Base-by-base conservation (phyloP, 2,329 filamentous ascomycete genomes). In the Sclerotinia borealis region DNA sequence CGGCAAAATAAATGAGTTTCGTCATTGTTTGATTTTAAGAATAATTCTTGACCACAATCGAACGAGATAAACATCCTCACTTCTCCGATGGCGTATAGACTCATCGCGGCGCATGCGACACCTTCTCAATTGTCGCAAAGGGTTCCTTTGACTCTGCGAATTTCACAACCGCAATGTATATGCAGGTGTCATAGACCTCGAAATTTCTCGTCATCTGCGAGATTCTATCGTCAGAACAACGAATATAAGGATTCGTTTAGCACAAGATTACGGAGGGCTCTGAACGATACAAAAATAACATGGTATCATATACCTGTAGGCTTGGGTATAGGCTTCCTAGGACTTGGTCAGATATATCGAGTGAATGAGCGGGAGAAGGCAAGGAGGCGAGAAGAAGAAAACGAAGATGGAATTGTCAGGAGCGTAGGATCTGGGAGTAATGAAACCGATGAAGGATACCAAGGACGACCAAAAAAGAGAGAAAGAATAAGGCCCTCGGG, bases 301-400 rank as follows among this genome's bases (percentile, higher is more conserved):
- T 91, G 88, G 88, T 85, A 87, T 74, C 85, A 86, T 10, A 90
- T 91, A 65, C 88, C 88, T 17, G 80, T 90, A 51, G 85, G 82
- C 13, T 77, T 91, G 11, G 88, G 88, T 37, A 84, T 91, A 69
- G 85, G 79, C 50, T 87, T 90, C 70, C 79, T 91, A 0, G 88
- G 86, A 31, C 76, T 84, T 41, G 79, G 84, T 63, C 87, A 90
- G 68, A 80, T 89, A 68, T 87, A 87, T 71, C 82, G 84, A 69
- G 80, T 86, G 49, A 82, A 81, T 65, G 75, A 79, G 48, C 75
- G 82, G 34, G 80, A 82, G 64, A 77, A 79, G 69, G 74, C 75
- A 41, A 76, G 72, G 47, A 71, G 63, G 45, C 67, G 73, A 45
- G 73, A 75, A 58, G 73, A 77, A 59, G 71, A 75, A 63, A 72